Evolutionary conservation across 495 filamentous ascomycete genomes (phyloP).

Genomic region (Tetracladium setigerum): DNA sequence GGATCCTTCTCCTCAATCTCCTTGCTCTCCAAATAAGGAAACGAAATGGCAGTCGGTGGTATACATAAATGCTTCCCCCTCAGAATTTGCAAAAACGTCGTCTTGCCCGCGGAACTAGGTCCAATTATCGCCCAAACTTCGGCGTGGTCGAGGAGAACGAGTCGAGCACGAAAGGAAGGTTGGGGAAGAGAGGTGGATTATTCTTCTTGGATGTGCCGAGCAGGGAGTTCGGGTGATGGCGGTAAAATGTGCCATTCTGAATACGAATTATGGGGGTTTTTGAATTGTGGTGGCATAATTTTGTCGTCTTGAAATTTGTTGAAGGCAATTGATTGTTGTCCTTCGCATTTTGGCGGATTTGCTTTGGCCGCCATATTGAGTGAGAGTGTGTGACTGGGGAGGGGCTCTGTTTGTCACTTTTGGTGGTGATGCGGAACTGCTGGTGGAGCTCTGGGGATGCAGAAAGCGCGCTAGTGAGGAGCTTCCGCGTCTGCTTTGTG

Average conservation of each 20-base stretch:
- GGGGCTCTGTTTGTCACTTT: too few species aligned
- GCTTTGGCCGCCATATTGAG: too few species aligned
- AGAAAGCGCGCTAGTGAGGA: too few species aligned
- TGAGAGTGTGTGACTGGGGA: too few species aligned
- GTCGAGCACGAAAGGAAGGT: conserved; percentile 58
- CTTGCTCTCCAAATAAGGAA: conserved; percentile 63
- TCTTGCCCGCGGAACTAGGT: conserved; percentile 61
- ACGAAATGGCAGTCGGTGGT: conserved; percentile 64
- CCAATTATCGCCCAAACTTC: conserved; percentile 74
- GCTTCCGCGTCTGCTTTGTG: conserved; percentile 11
- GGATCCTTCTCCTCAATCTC: conserved; percentile 49
- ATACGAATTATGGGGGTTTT: conserved; percentile 64
- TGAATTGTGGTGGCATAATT: conserved; percentile 14
- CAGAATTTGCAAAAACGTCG: conserved; percentile 68
- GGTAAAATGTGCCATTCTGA: conserved; percentile 71
- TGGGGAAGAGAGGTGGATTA: conserved; percentile 60
- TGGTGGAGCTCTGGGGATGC: too few species aligned
- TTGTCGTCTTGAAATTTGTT: not conserved
- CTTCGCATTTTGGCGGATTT: conserved; percentile 7
- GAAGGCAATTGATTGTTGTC: not conserved
- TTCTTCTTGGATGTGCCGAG: conserved; percentile 11
- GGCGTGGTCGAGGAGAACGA: conserved; percentile 31
- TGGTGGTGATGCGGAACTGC: too few species aligned
- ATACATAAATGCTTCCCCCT: conserved; percentile 64
- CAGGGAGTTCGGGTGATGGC: conserved; percentile 55